Evolutionary conservation across 164 flowering plant species (phyloP).

Genomic region (Aristolochia fimbriata): DNA sequence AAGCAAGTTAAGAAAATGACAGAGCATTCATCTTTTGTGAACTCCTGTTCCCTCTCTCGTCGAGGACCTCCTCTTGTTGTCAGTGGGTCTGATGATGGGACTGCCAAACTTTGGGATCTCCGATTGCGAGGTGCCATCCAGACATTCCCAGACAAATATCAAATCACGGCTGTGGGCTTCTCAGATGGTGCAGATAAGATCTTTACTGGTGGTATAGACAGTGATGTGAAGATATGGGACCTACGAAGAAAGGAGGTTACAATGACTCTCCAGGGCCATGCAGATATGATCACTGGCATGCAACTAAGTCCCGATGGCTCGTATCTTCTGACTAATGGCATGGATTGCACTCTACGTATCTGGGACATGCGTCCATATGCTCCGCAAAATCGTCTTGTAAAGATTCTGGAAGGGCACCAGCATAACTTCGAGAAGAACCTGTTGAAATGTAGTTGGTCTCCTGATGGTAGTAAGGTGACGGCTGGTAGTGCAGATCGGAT

Average conservation of each 20-base stretch:
- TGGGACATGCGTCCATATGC: conserved; percentile 99
- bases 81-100: conserved; percentile 98
- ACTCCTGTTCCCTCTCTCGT: conserved; percentile 86
- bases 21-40: conserved; percentile 85
- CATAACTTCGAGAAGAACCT: conserved; percentile 95
- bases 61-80: conserved; percentile 95
- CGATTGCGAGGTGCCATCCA: conserved; percentile 92
- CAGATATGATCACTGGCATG: conserved; percentile 90
- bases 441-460: conserved; percentile 95
- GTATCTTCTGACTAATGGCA: conserved; percentile 85
- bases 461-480: conserved; percentile 95
- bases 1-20: conserved; percentile 93
- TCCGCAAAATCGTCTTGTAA: conserved; percentile 90
- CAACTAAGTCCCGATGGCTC: conserved; percentile 98
- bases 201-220: conserved; percentile 88
- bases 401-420: conserved; percentile 84
- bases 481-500: conserved; percentile 94
- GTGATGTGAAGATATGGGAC: conserved; percentile 93
- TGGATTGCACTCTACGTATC: conserved; percentile 89
- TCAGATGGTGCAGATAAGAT: conserved; percentile 96
- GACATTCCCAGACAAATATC: conserved; percentile 92
- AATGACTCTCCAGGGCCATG: conserved; percentile 92
- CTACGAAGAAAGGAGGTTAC: conserved; percentile 74
- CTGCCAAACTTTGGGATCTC: conserved; percentile 97
- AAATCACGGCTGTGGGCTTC: conserved; percentile 87